Evolutionary conservation across 2,329 filamentous ascomycete genomes (phyloP).

Genomic region (Geosmithia putterillii): DNA sequence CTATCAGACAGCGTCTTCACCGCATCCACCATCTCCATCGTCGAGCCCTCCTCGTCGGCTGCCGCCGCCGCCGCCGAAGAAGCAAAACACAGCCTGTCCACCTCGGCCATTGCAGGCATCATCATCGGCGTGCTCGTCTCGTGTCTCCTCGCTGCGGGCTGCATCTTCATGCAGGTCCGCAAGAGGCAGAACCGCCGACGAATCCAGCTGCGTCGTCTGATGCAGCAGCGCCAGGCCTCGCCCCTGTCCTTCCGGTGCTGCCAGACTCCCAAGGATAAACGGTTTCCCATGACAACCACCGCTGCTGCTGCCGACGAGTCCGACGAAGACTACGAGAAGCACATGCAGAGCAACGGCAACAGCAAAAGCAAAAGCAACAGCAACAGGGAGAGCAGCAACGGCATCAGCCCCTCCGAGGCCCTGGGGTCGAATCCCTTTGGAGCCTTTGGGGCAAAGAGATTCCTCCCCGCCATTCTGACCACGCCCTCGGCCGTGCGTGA

Average conservation of each 20-base stretch:
- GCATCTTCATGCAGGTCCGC: conserved; percentile 31
- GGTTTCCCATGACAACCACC: too few species aligned
- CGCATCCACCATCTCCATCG: conserved; percentile 13
- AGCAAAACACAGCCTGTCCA: conserved; percentile 16
- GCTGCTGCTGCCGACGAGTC: too few species aligned
- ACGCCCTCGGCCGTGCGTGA: neutral
- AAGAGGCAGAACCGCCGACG: conserved; percentile 25
- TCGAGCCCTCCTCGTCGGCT: conserved; percentile 16
- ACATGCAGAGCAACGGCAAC: too few species aligned
- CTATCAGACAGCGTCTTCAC: conserved; percentile 34
- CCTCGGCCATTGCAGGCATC: conserved; percentile 30
- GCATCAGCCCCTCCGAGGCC: conserved; percentile 3
- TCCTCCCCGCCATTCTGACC: conserved; percentile 4
- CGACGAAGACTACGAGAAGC: conserved; percentile 3
- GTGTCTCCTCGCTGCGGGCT: conserved; percentile 22
- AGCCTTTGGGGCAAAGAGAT: neutral
- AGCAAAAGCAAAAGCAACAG: too few species aligned
- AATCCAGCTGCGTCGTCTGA: neutral
- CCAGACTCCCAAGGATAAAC: conserved; percentile 30
- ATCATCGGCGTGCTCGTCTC: conserved; percentile 24
- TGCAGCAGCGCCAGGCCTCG: conserved; percentile 13
- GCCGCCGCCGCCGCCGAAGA: neutral
- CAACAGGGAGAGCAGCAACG: conserved; percentile 9
- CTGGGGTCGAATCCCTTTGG: conserved; percentile 6
- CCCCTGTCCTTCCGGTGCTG: conserved; percentile 40